A percentile compares a stretch with the other conserved stretches of the same genome.
Evolutionary conservation across 306 rosid genomes (phyloP).

Genomic region (Morella rubra): DNA sequence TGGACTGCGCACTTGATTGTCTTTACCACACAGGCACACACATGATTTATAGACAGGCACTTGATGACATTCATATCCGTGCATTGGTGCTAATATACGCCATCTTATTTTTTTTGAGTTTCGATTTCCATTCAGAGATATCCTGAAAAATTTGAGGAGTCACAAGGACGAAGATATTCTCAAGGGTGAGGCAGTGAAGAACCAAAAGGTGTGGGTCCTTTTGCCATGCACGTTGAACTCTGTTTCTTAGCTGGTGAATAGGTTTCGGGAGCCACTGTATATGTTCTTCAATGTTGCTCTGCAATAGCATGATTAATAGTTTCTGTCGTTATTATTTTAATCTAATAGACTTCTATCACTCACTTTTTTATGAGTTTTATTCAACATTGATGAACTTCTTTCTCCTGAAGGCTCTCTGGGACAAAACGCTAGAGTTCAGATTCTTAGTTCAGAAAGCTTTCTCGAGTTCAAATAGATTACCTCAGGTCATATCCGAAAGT

Average conservation of each 20-base stretch:
- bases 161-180: conserved; percentile 83
- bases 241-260: not conserved
- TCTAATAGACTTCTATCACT: too few species aligned
- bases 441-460: conserved; percentile 80
- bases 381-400: not conserved
- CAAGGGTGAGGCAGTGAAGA: conserved; percentile 86
- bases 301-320: not conserved
- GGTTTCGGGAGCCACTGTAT: not conserved
- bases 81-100: conserved; percentile 18
- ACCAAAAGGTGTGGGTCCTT: conserved; percentile 62
- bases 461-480: conserved; percentile 84
- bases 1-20: not conserved
- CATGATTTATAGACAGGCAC: not conserved
- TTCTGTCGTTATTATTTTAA: not conserved
- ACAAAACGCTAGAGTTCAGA: conserved; percentile 83
- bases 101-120: not conserved
- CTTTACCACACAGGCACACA: not conserved
- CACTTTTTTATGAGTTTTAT: not conserved
- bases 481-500: conserved; percentile 55
- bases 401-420: conserved; percentile 71
- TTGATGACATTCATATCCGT: not conserved
- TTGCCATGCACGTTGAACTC: not conserved
- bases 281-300: not conserved
- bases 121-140: conserved; percentile 41
- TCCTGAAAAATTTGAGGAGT: conserved; percentile 69